Evolutionary conservation across 331 rosid species (phyloP).

Genomic region (Malus hybrid): DNA sequence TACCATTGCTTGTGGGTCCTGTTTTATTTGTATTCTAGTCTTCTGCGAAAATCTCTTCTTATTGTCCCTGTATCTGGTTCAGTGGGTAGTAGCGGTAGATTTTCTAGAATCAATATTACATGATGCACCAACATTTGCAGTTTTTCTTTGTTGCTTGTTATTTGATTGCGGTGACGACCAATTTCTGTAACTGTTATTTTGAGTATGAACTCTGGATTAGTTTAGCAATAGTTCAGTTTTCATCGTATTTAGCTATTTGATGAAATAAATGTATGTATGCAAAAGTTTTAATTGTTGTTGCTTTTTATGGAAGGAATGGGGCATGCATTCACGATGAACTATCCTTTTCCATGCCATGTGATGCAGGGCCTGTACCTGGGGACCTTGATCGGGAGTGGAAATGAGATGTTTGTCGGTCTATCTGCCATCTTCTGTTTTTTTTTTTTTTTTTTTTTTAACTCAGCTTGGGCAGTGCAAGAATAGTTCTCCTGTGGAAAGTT

Average conservation of each 20-base stretch:
- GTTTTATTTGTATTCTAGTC: neutral
- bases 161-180: neutral
- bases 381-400: slow-evolving; percentile 48
- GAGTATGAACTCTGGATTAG: neutral
- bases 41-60: neutral
- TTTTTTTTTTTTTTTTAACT: neutral
- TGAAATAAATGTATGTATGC: neutral
- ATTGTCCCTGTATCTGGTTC: neutral
- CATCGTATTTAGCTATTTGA: neutral
- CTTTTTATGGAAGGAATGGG: neutral
- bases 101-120: neutral
- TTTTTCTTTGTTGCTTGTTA: neutral
- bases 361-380: slow-evolving; percentile 96
- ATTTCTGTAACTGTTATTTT: neutral
- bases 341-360: slow-evolving; percentile 17
- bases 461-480: slow-evolving; percentile 19
- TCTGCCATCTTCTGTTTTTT: neutral
- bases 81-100: neutral
- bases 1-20: neutral
- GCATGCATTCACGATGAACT: neutral
- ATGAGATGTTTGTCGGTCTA: neutral
- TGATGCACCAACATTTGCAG: neutral
- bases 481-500: slow-evolving; percentile 23
- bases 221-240: neutral
- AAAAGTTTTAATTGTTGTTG: neutral